Evolutionary conservation across 2,329 filamentous ascomycete genomes (phyloP).

Genomic region (Ilyonectria destructans): DNA sequence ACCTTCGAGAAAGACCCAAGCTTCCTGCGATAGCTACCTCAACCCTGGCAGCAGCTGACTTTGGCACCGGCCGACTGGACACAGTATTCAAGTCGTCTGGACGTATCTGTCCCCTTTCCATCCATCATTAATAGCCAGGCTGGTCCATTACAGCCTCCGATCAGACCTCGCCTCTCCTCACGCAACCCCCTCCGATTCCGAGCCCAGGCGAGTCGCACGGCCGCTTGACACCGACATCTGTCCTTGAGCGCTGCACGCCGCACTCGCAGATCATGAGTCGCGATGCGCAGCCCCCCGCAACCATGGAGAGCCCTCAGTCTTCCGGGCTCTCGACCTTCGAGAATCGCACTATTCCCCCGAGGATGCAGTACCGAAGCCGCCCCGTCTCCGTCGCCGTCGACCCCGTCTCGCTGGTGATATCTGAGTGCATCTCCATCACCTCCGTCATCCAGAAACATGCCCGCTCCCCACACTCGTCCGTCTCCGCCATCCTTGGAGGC

Average conservation of each 20-base stretch:
- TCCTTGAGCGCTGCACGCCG: conserved; percentile 28
- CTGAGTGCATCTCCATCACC: conserved; percentile 98
- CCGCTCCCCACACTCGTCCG: conserved; percentile 95
- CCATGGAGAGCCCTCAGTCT: conserved; percentile 48
- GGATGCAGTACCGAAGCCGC: conserved; percentile 74
- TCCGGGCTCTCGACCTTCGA: conserved; percentile 41
- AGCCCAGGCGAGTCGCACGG: conserved; percentile 24
- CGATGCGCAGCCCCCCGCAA: conserved; percentile 49
- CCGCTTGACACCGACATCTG: conserved; percentile 37
- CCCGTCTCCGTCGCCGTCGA: conserved; percentile 88
- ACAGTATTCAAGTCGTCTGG: conserved; percentile 33
- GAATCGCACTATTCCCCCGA: conserved; percentile 54
- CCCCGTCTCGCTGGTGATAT: conserved; percentile 93
- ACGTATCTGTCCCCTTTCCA: conserved; percentile 18
- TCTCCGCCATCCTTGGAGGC: conserved; percentile 94
- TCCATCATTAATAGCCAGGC: conserved; percentile 22
- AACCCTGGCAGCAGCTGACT: conserved; percentile 25
- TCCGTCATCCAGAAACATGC: conserved; percentile 98
- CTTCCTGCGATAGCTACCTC: conserved; percentile 40
- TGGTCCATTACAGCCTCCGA: conserved; percentile 25
- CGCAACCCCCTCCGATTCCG: conserved; percentile 6
- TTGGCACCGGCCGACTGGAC: conserved; percentile 32
- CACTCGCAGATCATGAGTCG: conserved; percentile 52
- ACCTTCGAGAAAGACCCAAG: conserved; percentile 48
- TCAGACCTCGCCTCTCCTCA: conserved; percentile 15